A percentile compares a stretch with the other conserved stretches of the same genome.
These are phyloP conservation scores for Apocynum venetum DNA, from an alignment of 257 asterid species.

Conservation along the genomic window DNA sequence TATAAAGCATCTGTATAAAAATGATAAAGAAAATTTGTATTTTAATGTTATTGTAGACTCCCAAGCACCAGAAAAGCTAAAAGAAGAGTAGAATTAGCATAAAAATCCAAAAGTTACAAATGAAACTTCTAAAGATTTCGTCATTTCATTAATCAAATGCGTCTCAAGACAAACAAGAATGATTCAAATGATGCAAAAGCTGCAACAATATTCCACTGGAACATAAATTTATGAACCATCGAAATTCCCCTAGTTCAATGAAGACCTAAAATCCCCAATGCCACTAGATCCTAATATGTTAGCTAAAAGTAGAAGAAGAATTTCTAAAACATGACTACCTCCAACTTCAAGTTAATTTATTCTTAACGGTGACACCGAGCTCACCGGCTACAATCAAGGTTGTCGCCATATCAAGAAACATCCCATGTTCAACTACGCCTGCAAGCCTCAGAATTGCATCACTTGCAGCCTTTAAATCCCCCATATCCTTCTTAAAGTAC, in stretches of 20 bases:
- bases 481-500: slow-evolving; percentile 36
- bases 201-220: not conserved
- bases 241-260: slow-evolving; percentile 1
- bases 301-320: not conserved
- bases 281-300: slow-evolving; percentile 14
- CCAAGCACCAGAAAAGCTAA: not conserved
- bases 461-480: slow-evolving; percentile 38
- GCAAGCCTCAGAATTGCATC: slow-evolving; percentile 49
- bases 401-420: slow-evolving; percentile 46
- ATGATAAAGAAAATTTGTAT: no score
- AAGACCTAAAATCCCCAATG: slow-evolving; percentile 2
- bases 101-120: not conserved
- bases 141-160: slow-evolving; percentile 2
- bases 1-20: not conserved
- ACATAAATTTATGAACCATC: not conserved
- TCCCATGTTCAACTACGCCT: slow-evolving; percentile 48
- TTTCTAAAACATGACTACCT: slow-evolving; percentile 10
- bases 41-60: no score
- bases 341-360: slow-evolving; percentile 26
- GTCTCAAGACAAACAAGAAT: not conserved
- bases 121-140: not conserved
- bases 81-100: not conserved
- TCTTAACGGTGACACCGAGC: slow-evolving; percentile 29
- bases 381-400: slow-evolving; percentile 43
- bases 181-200: slow-evolving; percentile 1